Conservation (phyloP, 805 yeast species). For the Hanseniaspora hatyaiensis region DNA sequence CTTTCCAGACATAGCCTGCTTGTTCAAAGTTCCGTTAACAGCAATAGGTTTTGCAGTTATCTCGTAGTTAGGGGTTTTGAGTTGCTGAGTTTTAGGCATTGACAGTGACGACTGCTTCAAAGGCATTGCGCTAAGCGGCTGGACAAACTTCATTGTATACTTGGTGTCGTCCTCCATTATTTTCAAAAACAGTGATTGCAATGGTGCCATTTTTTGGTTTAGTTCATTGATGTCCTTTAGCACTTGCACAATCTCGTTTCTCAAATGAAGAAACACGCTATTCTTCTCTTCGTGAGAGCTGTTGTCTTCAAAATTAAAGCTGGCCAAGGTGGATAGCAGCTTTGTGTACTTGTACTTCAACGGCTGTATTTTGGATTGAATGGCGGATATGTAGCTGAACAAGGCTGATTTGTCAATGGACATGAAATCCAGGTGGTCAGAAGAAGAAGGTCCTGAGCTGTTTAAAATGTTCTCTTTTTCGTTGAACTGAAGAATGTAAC, state of each 20-base stretch:
- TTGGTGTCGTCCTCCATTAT: slow-evolving; percentile 8
- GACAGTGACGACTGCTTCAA: neutral
- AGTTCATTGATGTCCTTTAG: slow-evolving; percentile 5
- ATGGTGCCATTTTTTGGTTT: slow-evolving; percentile 8
- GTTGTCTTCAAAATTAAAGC: slow-evolving; percentile 12
- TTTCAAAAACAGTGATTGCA: slow-evolving; percentile 4
- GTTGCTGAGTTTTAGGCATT: slow-evolving; percentile 15
- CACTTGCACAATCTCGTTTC: slow-evolving; percentile 10
- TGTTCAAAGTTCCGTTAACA: neutral
- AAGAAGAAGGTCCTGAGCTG: neutral
- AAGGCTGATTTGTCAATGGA: slow-evolving; percentile 2
- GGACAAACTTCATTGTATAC: neutral
- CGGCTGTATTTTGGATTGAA: slow-evolving; percentile 7
- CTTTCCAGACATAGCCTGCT: neutral
- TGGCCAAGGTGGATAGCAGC: neutral
- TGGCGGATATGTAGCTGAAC: neutral
- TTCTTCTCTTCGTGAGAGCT: neutral
- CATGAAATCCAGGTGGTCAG: slow-evolving; percentile 1
- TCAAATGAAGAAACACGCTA: neutral
- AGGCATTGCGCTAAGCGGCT: slow-evolving; percentile 9
- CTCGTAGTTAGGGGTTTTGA: slow-evolving; percentile 15
- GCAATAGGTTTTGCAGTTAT: slow-evolving; percentile 8
- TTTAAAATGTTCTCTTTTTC: neutral
- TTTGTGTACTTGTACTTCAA: slow-evolving; percentile 6
- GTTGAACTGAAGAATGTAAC: slow-evolving; percentile 6